Evolutionary conservation across 768 basidiomycete genomes (phyloP).

Genomic region (Phylloporus rhodoxanthus): DNA sequence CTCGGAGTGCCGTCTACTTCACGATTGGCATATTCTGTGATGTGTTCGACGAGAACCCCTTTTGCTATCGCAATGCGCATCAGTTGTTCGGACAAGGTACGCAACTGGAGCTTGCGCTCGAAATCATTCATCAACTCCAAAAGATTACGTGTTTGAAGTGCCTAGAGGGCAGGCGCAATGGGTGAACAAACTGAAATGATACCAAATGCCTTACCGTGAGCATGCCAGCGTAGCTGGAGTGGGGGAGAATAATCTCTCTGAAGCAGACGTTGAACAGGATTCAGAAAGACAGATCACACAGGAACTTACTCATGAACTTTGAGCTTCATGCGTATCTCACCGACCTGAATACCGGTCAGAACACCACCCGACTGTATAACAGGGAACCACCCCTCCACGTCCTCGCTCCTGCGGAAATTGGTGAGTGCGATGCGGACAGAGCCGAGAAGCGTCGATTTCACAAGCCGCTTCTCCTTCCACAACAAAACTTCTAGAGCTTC

Average conservation of each 20-base stretch:
- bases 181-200: neutral
- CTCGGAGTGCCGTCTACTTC: slow-evolving; percentile 66
- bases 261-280: slow-evolving; percentile 4
- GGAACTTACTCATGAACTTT: slow-evolving; percentile 66
- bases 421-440: slow-evolving; percentile 55
- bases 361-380: slow-evolving; percentile 49
- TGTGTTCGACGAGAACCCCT: slow-evolving; percentile 57
- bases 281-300: neutral
- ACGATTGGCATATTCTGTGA: slow-evolving; percentile 60
- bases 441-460: slow-evolving; percentile 55
- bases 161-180: slow-evolving; percentile 5
- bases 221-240: slow-evolving; percentile 53
- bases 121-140: slow-evolving; percentile 73
- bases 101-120: slow-evolving; percentile 60
- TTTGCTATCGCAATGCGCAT: slow-evolving; percentile 67
- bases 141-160: slow-evolving; percentile 53
- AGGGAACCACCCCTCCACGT: slow-evolving; percentile 82
- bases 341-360: slow-evolving; percentile 54
- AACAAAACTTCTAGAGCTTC: slow-evolving; percentile 62
- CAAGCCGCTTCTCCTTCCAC: slow-evolving; percentile 61
- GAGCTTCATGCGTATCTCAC: slow-evolving; percentile 70
- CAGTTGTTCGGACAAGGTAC: slow-evolving; percentile 53
- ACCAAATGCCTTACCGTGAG: slow-evolving; percentile 43
- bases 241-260: slow-evolving; percentile 78
- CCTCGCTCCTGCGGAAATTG: slow-evolving; percentile 69